Conservation (phyloP, 192 early-diverging fungal species). For the Entrophospora sp. region DNA sequence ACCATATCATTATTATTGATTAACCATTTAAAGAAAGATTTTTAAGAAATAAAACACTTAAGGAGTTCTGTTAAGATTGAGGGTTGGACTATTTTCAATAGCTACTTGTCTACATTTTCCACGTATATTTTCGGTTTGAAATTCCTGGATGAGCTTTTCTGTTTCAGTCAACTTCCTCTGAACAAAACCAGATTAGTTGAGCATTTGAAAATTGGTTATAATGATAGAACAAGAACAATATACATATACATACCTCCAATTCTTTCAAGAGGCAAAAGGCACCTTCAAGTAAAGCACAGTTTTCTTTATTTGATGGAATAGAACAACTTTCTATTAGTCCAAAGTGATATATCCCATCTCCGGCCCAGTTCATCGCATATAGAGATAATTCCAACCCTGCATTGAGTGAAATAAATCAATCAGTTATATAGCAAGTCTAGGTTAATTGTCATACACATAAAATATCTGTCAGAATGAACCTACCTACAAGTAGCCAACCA, state of each 20-base stretch:
- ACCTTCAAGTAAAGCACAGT: slow-evolving; percentile 6
- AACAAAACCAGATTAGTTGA: neutral
- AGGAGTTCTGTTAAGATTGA: neutral
- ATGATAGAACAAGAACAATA: neutral
- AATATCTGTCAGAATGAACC: slow-evolving; percentile 1
- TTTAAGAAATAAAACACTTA: neutral
- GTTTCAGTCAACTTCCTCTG: neutral
- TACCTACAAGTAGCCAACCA: neutral
- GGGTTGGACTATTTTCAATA: neutral
- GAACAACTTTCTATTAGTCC: neutral
- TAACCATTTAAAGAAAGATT: too few species aligned
- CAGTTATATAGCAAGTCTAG: neutral
- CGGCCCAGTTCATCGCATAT: slow-evolving; percentile 1
- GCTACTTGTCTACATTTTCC: neutral
- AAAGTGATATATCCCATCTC: slow-evolving; percentile 7
- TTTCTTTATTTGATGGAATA: neutral
- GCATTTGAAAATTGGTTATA: neutral
- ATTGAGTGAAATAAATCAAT: neutral
- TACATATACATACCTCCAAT: slow-evolving; percentile 9
- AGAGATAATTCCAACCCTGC: neutral
- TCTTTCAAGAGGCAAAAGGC: slow-evolving; percentile 7
- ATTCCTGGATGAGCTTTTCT: neutral
- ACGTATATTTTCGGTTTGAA: neutral
- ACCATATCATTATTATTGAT: too few species aligned
- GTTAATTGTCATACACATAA: neutral